A percentile compares a stretch with the other conserved stretches of the same genome.
phyloP scores from a whole-genome alignment of 148 eudicot genomes.

The Diospyros lotus region DNA sequence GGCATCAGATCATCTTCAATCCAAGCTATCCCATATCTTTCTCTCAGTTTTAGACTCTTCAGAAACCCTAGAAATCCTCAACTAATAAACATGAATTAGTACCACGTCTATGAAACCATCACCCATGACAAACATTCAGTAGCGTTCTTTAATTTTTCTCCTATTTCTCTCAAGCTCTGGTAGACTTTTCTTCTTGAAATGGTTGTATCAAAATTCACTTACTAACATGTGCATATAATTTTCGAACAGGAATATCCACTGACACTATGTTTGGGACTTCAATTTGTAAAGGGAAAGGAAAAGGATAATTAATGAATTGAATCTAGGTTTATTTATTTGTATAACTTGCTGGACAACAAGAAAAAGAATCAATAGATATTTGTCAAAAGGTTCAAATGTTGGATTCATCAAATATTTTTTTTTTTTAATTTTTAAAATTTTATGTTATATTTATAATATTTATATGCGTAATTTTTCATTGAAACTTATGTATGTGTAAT shows the following conservation, averaged over 20 bases:
- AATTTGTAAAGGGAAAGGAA: too few relatives aligned
- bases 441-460: too few relatives aligned
- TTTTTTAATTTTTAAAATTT: too few relatives aligned
- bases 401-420: too few relatives aligned
- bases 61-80: slow-evolving; percentile 15
- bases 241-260: neutral
- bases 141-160: slow-evolving; percentile 4
- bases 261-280: too few relatives aligned
- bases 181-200: neutral
- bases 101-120: slow-evolving; percentile 84
- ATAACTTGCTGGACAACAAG: too few relatives aligned
- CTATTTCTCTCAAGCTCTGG: neutral
- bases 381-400: too few relatives aligned
- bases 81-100: slow-evolving; percentile 56
- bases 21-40: neutral
- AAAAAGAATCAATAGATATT: too few relatives aligned
- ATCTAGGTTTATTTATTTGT: too few relatives aligned
- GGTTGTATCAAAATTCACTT: neutral
- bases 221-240: neutral
- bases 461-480: too few relatives aligned
- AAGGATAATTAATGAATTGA: too few relatives aligned
- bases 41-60: neutral
- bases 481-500: too few relatives aligned
- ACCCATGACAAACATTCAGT: slow-evolving; percentile 89
- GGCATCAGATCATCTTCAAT: neutral